Conservation (phyloP, 2,329 filamentous ascomycete species). For the Aphanoascus verrucosus region DNA sequence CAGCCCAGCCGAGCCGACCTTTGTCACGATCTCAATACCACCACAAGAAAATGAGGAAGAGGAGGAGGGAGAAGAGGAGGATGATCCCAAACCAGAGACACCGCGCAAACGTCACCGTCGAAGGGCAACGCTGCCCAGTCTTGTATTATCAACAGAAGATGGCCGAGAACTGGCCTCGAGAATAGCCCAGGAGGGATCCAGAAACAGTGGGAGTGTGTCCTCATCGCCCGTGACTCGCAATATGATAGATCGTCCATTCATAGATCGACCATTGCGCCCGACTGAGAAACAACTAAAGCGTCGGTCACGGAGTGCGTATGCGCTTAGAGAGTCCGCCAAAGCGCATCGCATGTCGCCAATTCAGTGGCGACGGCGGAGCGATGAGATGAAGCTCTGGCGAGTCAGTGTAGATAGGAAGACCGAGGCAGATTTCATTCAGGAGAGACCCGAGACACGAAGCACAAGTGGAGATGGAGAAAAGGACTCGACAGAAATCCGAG, state of each 20-base stretch:
- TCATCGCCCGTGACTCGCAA: neutral
- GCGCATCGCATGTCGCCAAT: slow-evolving; percentile 32
- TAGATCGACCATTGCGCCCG: slow-evolving; percentile 18
- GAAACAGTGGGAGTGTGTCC: slow-evolving; percentile 9
- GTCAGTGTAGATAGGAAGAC: slow-evolving; percentile 25
- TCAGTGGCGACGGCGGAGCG: slow-evolving; percentile 34
- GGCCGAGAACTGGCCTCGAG: slow-evolving; percentile 20
- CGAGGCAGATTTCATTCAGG: slow-evolving; percentile 9
- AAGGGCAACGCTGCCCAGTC: slow-evolving; percentile 37
- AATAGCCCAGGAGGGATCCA: slow-evolving; percentile 13
- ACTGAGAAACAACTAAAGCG: slow-evolving; percentile 27
- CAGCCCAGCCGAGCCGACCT: slow-evolving; percentile 1
- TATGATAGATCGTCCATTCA: slow-evolving; percentile 16
- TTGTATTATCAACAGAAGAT: slow-evolving; percentile 35
- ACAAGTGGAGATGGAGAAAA: slow-evolving; percentile 1
- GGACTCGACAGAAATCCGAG: slow-evolving; percentile 5
- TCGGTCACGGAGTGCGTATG: slow-evolving; percentile 37
- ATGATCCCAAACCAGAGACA: neutral
- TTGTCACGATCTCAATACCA: neutral
- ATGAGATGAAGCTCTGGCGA: slow-evolving; percentile 32
- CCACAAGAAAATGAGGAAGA: neutral
- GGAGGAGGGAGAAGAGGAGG: neutral
- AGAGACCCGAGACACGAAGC: slow-evolving; percentile 4
- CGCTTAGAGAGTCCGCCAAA: slow-evolving; percentile 27
- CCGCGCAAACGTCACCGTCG: slow-evolving; percentile 21